phyloP scores from a whole-genome alignment of 2,329 filamentous ascomycete genomes.

The Byssoonygena ceratinophila region DNA sequence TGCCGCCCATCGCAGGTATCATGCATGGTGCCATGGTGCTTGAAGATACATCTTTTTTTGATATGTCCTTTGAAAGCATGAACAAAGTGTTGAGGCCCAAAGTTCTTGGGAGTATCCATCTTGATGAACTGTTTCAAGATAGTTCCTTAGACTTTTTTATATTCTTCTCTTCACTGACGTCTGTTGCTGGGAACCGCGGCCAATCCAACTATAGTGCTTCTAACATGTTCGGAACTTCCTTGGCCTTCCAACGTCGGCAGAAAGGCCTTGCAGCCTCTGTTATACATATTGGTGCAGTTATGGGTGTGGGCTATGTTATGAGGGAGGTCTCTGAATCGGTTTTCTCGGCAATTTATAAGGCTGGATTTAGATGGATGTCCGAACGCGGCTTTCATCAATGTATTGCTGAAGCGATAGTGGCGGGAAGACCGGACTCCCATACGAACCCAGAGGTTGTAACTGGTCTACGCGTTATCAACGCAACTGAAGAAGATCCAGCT shows the following conservation, averaged over 20 bases:
- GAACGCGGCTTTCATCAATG: constrained; percentile 44
- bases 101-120: constrained; percentile 27
- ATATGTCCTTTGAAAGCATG: constrained; percentile 28
- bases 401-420: constrained; percentile 43
- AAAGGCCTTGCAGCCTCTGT: constrained; percentile 11
- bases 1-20: constrained; percentile 26
- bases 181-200: constrained; percentile 27
- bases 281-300: constrained; percentile 8
- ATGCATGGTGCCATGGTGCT: constrained; percentile 31
- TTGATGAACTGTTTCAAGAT: constrained; percentile 19
- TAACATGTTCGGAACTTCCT: constrained; percentile 35
- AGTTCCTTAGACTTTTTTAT: constrained; percentile 16
- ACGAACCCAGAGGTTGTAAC: constrained; percentile 3
- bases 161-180: constrained; percentile 17
- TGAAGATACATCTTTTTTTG: constrained; percentile 26
- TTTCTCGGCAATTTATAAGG: background rate
- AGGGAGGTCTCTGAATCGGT: constrained; percentile 6
- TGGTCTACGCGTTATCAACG: constrained; percentile 18
- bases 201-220: constrained; percentile 34
- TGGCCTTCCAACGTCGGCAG: constrained; percentile 19
- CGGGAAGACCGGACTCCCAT: constrained; percentile 28
- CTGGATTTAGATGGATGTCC: constrained; percentile 27
- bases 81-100: constrained; percentile 30
- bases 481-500: constrained; percentile 30
- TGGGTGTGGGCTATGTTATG: constrained; percentile 11